Percentiles rank a stretch among this genome's conserved stretches.
Conservation (phyloP, 164 flowering plant genomes). For the Macadamia integrifolia region DNA sequence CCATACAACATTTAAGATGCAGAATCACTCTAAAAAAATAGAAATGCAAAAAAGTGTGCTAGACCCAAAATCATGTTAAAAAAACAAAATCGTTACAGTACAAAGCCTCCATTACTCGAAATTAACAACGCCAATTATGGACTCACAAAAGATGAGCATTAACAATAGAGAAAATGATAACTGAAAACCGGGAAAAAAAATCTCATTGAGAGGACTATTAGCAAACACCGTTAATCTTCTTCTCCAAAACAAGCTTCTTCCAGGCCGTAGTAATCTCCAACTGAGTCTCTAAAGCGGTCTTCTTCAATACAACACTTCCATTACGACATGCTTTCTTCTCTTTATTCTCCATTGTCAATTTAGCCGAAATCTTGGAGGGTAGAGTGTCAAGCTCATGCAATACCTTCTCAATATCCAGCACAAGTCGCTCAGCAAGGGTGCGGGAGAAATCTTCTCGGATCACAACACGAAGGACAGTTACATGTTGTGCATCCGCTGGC, state of each 20-base stretch:
- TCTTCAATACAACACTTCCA: constrained; percentile 16
- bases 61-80: too few species aligned
- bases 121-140: too few species aligned
- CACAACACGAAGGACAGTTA: constrained; percentile 30
- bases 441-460: constrained; percentile 28
- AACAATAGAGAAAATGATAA: too few species aligned
- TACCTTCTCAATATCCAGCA: constrained; percentile 24
- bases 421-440: constrained; percentile 24
- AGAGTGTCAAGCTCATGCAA: constrained; percentile 23
- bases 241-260: constrained; percentile 38
- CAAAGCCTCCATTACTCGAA: too few species aligned
- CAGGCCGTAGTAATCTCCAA: constrained; percentile 48
- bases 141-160: too few species aligned
- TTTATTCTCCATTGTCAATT: neutral
- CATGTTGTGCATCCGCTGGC: constrained; percentile 27
- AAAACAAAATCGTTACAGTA: too few species aligned
- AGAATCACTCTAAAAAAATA: too few species aligned
- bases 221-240: constrained; percentile 41
- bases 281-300: constrained; percentile 32
- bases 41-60: too few species aligned
- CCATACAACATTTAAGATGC: too few species aligned
- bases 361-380: constrained; percentile 7
- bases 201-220: constrained; percentile 6
- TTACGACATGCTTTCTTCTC: neutral
- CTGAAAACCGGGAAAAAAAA: too few species aligned